phyloP scores from a whole-genome alignment of 2,329 filamentous ascomycete genomes.

The Thelonectria rubi region DNA sequence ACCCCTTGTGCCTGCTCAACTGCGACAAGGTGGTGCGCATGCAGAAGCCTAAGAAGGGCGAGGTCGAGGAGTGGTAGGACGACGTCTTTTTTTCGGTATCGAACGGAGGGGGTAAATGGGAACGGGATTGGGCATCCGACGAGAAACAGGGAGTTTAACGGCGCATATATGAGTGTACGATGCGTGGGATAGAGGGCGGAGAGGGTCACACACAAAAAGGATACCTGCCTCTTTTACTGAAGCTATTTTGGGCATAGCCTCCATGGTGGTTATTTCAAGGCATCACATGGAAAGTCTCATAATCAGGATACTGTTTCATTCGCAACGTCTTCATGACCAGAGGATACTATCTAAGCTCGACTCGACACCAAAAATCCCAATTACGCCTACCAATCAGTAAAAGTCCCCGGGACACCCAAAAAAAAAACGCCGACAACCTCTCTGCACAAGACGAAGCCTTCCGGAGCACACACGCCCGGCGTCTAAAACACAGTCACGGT shows the following conservation, averaged over 20 bases:
- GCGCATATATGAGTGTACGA: conserved; percentile 14
- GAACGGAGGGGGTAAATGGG: background rate
- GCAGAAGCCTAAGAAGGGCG: conserved; percentile 56
- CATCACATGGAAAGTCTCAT: background rate
- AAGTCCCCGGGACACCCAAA: conserved; percentile 26
- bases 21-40: conserved; percentile 74
- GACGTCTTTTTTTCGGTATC: background rate
- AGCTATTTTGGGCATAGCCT: conserved; percentile 2
- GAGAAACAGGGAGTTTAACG: conserved; percentile 13
- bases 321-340: background rate
- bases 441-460: background rate
- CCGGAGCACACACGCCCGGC: background rate
- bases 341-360: background rate
- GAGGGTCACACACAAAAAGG: conserved; percentile 11
- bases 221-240: conserved; percentile 17
- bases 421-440: conserved; percentile 25
- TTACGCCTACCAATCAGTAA: background rate
- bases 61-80: conserved; percentile 56
- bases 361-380: background rate
- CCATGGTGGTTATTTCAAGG: conserved; percentile 7
- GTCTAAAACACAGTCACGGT: conserved; percentile 84
- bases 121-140: conserved; percentile 6
- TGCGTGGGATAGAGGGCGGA: conserved; percentile 16
- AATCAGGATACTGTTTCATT: background rate
- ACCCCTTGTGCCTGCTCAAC: conserved; percentile 76